Percentiles rank a stretch among this genome's conserved stretches.
Evolutionary conservation across 73 alveolate genomes (phyloP).

Genomic region (Tetrahymena thermophila): DNA sequence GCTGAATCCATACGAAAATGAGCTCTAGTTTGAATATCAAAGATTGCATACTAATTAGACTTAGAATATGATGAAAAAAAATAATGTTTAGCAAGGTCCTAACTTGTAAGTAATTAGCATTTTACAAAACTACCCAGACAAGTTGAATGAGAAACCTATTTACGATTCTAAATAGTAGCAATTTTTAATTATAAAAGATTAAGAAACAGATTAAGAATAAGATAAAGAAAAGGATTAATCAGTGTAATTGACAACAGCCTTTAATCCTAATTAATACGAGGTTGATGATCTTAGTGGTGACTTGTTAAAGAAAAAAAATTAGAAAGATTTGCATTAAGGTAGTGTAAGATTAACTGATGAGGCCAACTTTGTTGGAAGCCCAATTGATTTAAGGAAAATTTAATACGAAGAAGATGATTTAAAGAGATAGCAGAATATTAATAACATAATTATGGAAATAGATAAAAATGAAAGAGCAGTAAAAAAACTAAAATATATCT

Average conservation of each 20-base stretch:
- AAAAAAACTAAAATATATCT: neutral
- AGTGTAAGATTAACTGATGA: neutral
- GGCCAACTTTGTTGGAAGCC: neutral
- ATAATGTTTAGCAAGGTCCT: neutral
- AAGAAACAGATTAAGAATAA: neutral
- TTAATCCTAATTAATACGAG: neutral
- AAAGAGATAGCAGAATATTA: neutral
- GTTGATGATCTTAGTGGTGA: neutral
- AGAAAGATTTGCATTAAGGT: neutral
- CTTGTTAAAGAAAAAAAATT: neutral
- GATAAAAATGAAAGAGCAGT: neutral
- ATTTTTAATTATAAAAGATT: neutral
- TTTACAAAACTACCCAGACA: neutral
- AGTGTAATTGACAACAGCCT: neutral
- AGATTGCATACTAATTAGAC: neutral
- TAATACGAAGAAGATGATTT: neutral
- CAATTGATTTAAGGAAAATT: neutral
- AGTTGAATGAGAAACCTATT: neutral
- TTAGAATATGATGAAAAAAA: neutral
- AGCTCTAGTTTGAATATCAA: neutral
- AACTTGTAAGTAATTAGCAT: neutral
- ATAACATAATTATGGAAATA: neutral
- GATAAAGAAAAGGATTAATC: neutral
- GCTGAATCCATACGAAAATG: neutral
- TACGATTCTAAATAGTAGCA: neutral